Base-by-base conservation (phyloP, 768 basidiomycete genomes). In the Macrolepiota fuliginosa region DNA sequence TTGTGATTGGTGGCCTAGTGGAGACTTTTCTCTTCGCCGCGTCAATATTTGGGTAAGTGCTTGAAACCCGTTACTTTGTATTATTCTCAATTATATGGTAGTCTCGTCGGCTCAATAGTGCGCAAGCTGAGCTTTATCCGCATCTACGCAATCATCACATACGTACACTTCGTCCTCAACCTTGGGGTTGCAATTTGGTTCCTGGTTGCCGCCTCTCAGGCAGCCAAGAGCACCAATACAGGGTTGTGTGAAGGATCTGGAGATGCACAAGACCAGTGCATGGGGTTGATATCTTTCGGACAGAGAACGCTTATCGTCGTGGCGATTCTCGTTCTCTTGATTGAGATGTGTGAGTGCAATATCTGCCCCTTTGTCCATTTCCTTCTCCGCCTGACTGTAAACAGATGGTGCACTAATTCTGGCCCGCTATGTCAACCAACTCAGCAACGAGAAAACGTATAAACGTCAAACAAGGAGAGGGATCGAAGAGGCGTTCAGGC, bases 31-130 rank as follows among this genome's bases (percentile, higher is more conserved):
- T 90, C 10, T 80, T 83, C 65, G 64, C 79, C 15, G 82, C 78
- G 1, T 88, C 87, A 4, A 71, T 78, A 13, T 65, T 87, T 7
- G 88, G 88, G 88, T 88, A 64, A 61, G 76, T 68, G 24, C 54
- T 49, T 35, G 27, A 29, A n/a, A 17, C 25, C 19, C 19, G 9
- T 11, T 32, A 37, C 17, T 25, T 42, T 59, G 52, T 39, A 27
- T 39, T 37, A 47, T 11, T 35, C 45, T 46, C 67, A 89, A 29
- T 19, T 3, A 6, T 46, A 19, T 22, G 12, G 9, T 53, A 61
- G 88, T 19, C 81, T 90, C 56, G 77, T 86, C 35, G 88, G 88
- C n/a, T 80, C 79, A 0, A 75, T 88, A 57, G 81, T 83, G 42
- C 82, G 83, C 67, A 88, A 88, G 67, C 85, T 85, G 71, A 67